Evolutionary conservation across 805 yeast species (phyloP).

Genomic region (Lachancea waltii): DNA sequence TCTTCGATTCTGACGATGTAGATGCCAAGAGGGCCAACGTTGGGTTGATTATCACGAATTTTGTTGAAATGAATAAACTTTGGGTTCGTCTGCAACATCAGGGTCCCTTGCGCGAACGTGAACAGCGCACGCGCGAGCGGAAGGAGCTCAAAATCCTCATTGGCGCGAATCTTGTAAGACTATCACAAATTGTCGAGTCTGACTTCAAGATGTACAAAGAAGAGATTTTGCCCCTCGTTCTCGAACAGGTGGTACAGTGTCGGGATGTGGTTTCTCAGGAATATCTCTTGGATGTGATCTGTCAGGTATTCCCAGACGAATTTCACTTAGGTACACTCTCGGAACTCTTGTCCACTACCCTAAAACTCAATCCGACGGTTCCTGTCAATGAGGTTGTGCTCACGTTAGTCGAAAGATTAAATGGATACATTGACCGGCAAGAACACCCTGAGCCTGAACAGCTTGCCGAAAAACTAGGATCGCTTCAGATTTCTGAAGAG

Average conservation of each 20-base stretch:
- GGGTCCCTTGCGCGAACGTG: conserved; percentile 81
- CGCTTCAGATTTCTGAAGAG: conserved; percentile 6
- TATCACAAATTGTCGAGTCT: conserved; percentile 78
- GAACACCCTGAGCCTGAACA: conserved; percentile 12
- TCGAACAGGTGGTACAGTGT: conserved; percentile 90
- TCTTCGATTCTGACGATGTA: conserved; percentile 27
- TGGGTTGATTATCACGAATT: conserved; percentile 74
- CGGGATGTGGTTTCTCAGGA: conserved; percentile 89
- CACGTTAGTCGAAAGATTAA: conserved; percentile 65
- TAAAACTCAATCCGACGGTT: conserved; percentile 65
- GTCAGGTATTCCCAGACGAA: conserved; percentile 92
- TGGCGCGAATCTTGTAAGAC: conserved; percentile 84
- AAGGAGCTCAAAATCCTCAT: conserved; percentile 85
- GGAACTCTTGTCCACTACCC: conserved; percentile 55
- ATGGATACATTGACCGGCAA: conserved; percentile 16
- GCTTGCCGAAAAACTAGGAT: neutral
- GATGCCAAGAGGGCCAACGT: conserved; percentile 34
- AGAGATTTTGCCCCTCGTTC: conserved; percentile 65
- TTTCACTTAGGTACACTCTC: conserved; percentile 76
- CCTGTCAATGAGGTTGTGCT: conserved; percentile 57
- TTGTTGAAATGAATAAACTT: conserved; percentile 93
- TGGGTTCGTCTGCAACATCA: conserved; percentile 97
- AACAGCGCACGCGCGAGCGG: conserved; percentile 68
- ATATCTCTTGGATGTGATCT: conserved; percentile 81
- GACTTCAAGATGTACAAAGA: conserved; percentile 42